Base-by-base conservation (phyloP, 164 flowering plant genomes). In the Malania oleifera region DNA sequence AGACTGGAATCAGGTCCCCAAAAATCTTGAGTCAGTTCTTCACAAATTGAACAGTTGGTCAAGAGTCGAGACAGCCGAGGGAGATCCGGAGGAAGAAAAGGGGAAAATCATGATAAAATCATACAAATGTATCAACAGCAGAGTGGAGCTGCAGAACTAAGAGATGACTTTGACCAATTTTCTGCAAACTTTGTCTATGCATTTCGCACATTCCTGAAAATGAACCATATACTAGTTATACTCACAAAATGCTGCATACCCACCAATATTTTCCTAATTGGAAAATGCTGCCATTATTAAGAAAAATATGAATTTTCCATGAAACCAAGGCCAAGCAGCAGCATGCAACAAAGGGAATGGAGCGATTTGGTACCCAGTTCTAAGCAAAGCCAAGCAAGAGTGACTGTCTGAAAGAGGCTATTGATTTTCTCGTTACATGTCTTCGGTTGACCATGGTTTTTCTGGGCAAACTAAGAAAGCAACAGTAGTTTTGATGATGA, bases 181-280 rank as follows among this genome's bases (percentile, higher is more conserved):
- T 40, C 39, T 26, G 29, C 38, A 26, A 37, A 53, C 24, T 11
- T 37, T 27, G 8, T 38, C 61, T 59, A 66, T n/a, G 48, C 34
- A 44, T 62, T 66, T 22, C 70, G 58, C 0, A 35, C 57, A 56
- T 61, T 66, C 70, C 74, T 71, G 74, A 22, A 59, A 46, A 58
- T n/a, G 19, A 29, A 54, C 25, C 23, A 2, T n/a, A 29, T 31
- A 13, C 19, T 12, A 28, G 14, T 31, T 31, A 4, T 31, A 31
- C 35, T 4, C 4, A 31, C 4, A 31, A 31, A 31, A 31, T 4
- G 9, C n/a, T n/a, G n/a, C n/a, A n/a, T n/a, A n/a, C n/a, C n/a
- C 4, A 31, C 4, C 4, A 31, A 31, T 4, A 31, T 50, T 28
- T 5, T 52, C 55, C 18, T 23, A 52, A 14, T 29, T 29, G 24